Conservation (phyloP, 495 filamentous ascomycete species). For the Podospora australis region DNA sequence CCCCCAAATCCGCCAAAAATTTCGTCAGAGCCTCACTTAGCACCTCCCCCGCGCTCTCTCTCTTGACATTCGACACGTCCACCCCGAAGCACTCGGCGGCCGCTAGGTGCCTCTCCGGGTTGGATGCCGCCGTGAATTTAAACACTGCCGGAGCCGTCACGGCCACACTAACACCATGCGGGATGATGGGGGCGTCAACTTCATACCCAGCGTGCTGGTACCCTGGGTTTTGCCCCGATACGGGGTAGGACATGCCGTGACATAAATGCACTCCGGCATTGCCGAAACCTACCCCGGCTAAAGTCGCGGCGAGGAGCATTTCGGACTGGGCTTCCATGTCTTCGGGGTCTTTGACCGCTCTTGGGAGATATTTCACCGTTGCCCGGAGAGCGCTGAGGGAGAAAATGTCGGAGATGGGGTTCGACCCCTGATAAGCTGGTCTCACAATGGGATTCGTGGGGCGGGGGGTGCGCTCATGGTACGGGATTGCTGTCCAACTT, state of each 20-base stretch:
- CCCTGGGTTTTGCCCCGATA: slow-evolving; percentile 85
- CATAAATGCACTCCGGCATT: slow-evolving; percentile 97
- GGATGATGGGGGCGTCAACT: slow-evolving; percentile 70
- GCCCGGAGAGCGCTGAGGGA: slow-evolving; percentile 70
- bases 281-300: slow-evolving; percentile 93
- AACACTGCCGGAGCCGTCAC: slow-evolving; percentile 94
- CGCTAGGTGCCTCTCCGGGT: slow-evolving; percentile 82
- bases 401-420: slow-evolving; percentile 96
- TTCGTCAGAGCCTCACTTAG: slow-evolving; percentile 70
- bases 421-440: slow-evolving; percentile 93
- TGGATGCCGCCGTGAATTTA: slow-evolving; percentile 81
- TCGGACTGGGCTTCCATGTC: slow-evolving; percentile 85
- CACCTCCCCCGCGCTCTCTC: slow-evolving; percentile 80
- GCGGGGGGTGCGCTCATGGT: slow-evolving; percentile 71
- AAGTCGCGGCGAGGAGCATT: slow-evolving; percentile 91
- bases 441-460: slow-evolving; percentile 85
- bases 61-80: slow-evolving; percentile 77
- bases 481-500: slow-evolving; percentile 95
- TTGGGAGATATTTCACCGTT: slow-evolving; percentile 85
- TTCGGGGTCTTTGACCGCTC: slow-evolving; percentile 77
- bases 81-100: slow-evolving; percentile 90
- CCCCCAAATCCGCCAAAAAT: slow-evolving; percentile 77
- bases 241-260: slow-evolving; percentile 96
- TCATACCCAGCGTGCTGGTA: slow-evolving; percentile 84
- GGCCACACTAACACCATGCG: slow-evolving; percentile 91